Conservation (phyloP, 768 basidiomycete genomes). For the Leucocoprinus sp. region DNA sequence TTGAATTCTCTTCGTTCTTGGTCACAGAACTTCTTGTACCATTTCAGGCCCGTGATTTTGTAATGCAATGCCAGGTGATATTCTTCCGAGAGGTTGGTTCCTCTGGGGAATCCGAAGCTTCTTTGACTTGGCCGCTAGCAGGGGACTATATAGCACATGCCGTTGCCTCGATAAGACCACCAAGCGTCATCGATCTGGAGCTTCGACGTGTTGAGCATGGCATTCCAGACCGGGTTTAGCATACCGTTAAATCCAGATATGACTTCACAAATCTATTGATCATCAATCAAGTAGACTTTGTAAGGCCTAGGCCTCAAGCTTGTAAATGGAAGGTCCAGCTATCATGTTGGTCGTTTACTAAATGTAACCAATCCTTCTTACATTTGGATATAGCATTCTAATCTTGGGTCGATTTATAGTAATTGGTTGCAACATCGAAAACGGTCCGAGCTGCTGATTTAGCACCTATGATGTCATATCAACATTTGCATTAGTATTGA, state of each 20-base stretch:
- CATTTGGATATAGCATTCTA: no score
- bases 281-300: neutral
- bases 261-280: neutral
- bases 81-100: neutral
- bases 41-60: neutral
- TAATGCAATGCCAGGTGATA: neutral
- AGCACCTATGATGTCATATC: no score
- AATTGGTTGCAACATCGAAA: no score
- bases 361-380: no score
- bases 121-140: neutral
- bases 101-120: neutral
- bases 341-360: no score
- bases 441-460: no score
- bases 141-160: neutral
- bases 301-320: no score
- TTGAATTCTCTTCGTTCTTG: no score
- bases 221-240: neutral
- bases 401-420: no score
- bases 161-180: neutral
- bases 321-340: no score
- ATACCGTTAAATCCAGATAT: conserved; percentile 1
- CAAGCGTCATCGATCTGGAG: neutral
- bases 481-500: no score
- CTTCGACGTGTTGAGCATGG: neutral
- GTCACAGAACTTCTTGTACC: no score